A percentile compares a stretch with the other conserved stretches of the same genome.
These are phyloP conservation scores for Westerdykella ornata DNA, from an alignment of 2,329 filamentous ascomycete species.

Conservation along the genomic window DNA sequence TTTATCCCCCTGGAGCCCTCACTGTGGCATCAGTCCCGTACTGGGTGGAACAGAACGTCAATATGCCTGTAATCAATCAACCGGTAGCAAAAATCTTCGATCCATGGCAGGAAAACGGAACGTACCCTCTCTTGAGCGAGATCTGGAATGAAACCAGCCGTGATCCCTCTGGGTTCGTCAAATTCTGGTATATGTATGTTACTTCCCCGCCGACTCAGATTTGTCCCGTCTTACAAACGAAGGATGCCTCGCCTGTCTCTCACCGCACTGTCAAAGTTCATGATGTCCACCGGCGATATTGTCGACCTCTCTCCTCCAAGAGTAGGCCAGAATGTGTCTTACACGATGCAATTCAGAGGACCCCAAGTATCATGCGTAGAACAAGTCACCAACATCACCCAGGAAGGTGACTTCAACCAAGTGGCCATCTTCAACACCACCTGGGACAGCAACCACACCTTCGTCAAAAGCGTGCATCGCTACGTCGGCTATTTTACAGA, in stretches of 20 bases:
- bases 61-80: slow-evolving; percentile 2
- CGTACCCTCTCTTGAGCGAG: not conserved
- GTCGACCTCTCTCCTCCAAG: not conserved
- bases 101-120: not conserved
- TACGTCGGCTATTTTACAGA: not conserved
- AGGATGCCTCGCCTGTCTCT: not conserved
- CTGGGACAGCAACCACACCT: not conserved
- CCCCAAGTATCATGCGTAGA: not conserved
- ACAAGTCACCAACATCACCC: not conserved
- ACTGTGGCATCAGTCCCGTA: slow-evolving; percentile 1
- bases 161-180: not conserved
- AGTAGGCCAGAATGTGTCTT: not conserved
- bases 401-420: not conserved
- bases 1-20: slow-evolving; percentile 9
- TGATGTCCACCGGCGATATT: not conserved
- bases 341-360: not conserved
- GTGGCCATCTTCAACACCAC: not conserved
- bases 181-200: not conserved
- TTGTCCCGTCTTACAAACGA: not conserved
- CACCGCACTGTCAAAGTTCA: not conserved
- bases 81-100: not conserved
- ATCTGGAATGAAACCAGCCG: not conserved
- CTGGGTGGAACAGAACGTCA: not conserved
- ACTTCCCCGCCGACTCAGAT: not conserved
- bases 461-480: not conserved